phyloP scores from a whole-genome alignment of 2,329 filamentous ascomycete species.

The Penicillium sp. region DNA sequence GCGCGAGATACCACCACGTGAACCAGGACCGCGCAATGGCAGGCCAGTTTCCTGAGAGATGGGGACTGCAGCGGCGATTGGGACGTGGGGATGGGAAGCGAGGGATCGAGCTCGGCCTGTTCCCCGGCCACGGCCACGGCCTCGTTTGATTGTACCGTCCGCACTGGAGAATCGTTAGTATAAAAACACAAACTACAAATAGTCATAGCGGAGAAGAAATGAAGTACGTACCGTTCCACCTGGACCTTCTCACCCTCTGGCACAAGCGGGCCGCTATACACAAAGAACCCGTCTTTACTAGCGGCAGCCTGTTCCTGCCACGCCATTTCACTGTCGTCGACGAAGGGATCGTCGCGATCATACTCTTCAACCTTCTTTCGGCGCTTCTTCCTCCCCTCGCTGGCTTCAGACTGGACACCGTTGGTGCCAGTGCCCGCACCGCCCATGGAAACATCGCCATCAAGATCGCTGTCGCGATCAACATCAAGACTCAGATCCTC shows the following conservation, averaged over 20 bases:
- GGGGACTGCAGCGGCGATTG: conserved; percentile 78
- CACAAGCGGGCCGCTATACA: conserved; percentile 91
- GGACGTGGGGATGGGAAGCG: conserved; percentile 74
- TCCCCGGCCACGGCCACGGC: conserved; percentile 61
- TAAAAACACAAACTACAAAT: not conserved
- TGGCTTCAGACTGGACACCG: conserved; percentile 60
- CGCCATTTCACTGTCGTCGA: conserved; percentile 89
- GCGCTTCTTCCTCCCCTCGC: conserved; percentile 73
- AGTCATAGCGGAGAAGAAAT: conserved; percentile 15
- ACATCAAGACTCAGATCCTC: conserved; percentile 91
- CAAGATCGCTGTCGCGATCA: conserved; percentile 68
- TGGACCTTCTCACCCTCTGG: conserved; percentile 81
- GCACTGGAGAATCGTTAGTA: conserved; percentile 56
- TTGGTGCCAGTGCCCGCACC: conserved; percentile 56
- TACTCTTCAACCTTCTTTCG: conserved; percentile 74
- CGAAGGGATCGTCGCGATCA: conserved; percentile 71
- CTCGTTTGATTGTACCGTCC: conserved; percentile 72
- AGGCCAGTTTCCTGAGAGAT: conserved; percentile 89
- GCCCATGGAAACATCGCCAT: conserved; percentile 52
- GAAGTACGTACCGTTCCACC: conserved; percentile 62
- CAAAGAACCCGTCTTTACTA: conserved; percentile 95
- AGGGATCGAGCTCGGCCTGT: conserved; percentile 58
- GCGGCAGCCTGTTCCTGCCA: conserved; percentile 97
- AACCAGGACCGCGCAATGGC: conserved; percentile 71
- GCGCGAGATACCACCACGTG: conserved; percentile 74